Evolutionary conservation across 495 filamentous ascomycete genomes (phyloP).

Genomic region (Penicilliopsis zonata): DNA sequence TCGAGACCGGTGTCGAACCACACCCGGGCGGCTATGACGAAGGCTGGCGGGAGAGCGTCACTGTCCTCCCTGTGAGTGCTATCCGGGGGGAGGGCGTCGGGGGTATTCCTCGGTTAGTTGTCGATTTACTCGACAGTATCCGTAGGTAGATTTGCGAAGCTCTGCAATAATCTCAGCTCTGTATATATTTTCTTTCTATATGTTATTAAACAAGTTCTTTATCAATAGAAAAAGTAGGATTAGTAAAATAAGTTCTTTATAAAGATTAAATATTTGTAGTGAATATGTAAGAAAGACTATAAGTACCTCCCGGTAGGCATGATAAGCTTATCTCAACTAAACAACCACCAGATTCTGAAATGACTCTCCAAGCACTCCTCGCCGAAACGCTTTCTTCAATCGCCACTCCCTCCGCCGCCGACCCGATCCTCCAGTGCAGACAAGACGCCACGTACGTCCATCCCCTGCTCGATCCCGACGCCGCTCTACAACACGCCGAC

Average conservation of each 20-base stretch:
- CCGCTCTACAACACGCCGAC: constrained; percentile 32
- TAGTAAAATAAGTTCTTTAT: no score
- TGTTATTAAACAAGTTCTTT: no score
- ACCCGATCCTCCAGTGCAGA: constrained; percentile 32
- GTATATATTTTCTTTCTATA: no score
- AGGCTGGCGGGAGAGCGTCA: constrained; percentile 53
- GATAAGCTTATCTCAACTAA: not conserved
- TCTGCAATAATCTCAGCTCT: no score
- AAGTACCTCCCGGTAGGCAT: not conserved
- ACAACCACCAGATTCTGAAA: no score
- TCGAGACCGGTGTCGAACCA: constrained; percentile 42
- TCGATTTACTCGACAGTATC: constrained; percentile 54
- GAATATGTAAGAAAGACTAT: no score
- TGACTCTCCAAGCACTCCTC: constrained; percentile 11
- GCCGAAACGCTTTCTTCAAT: constrained; percentile 16
- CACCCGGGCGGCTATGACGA: constrained; percentile 62
- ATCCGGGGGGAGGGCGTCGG: constrained; percentile 74
- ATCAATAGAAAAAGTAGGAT: not conserved
- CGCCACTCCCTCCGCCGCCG: constrained; percentile 17
- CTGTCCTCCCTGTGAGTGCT: constrained; percentile 77
- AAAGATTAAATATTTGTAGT: no score
- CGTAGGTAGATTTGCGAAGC: constrained; percentile 3
- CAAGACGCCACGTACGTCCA: constrained; percentile 5
- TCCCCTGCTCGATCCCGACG: no score
- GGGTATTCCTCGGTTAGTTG: constrained; percentile 63